These are phyloP conservation scores for Apophysomyces elegans DNA, from an alignment of 371 early-diverging fungal species.

Conservation along the genomic window DNA sequence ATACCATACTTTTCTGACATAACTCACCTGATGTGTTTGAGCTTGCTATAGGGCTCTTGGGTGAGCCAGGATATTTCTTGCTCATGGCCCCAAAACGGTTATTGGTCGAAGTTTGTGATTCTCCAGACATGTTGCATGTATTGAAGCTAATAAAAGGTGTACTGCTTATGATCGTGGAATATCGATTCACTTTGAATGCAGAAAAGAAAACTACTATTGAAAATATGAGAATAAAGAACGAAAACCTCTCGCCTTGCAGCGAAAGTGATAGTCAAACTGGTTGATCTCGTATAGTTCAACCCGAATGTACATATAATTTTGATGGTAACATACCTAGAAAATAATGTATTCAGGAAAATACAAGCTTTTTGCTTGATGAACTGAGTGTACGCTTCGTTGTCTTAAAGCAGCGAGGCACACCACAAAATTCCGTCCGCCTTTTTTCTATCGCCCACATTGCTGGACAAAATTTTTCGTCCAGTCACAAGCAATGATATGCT, in stretches of 20 bases:
- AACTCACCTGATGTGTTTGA: slow-evolving; percentile 6
- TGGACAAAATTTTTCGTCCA: too few relatives aligned
- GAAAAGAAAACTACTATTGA: not conserved
- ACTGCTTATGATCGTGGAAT: not conserved
- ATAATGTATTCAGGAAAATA: not conserved
- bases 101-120: not conserved
- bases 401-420: not conserved
- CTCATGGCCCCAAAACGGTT: slow-evolving; percentile 1
- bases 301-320: not conserved
- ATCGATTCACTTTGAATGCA: not conserved
- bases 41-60: slow-evolving; percentile 4
- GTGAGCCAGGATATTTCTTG: slow-evolving; percentile 7
- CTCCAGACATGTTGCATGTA: slow-evolving; percentile 3
- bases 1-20: not conserved
- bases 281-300: not conserved
- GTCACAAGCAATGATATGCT: too few relatives aligned
- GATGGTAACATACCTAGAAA: not conserved
- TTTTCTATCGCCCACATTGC: too few relatives aligned
- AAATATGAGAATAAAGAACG: not conserved
- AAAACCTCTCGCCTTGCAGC: not conserved
- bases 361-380: not conserved
- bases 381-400: slow-evolving; percentile 1
- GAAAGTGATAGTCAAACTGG: not conserved
- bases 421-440: too few relatives aligned
- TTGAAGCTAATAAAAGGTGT: not conserved